Evolutionary conservation across 768 basidiomycete species (phyloP), one percentile per base, ranked within the genome.

Genomic region (Macrolepiota fuliginosa): DNA sequence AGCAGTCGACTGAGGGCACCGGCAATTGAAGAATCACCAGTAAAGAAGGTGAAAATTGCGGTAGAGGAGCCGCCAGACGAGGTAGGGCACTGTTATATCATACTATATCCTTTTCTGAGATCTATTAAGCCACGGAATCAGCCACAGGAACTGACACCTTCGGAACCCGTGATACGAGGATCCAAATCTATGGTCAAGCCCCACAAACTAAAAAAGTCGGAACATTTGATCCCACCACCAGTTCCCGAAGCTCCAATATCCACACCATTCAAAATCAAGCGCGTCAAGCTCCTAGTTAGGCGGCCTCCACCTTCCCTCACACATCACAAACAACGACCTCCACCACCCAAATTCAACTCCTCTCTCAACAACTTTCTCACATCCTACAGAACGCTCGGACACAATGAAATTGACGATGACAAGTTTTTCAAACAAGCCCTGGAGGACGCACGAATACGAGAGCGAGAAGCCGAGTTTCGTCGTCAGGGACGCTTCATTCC

Each of bases 201-300:
- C 13, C 22, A 12, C 32, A 63, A 25, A 49, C 35, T 47, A 56
- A 63, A 39, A 61, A 63, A 45, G 58, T 62, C 50, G 46, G 53
- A 40, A 52, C 63, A 36, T 32, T 62, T 22, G 59, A 61, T 39
- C 55, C 61, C 10, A 61, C 63, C 50, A 46, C 29, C 24, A 24
- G 17, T 17, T 9, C 22, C 42, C 49, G 40, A n/a, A 49, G 37
- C 56, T 19, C n/a, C 19, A 27, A 54, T 62, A 10, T 32, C 60
- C 19, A 58, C 65, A 5, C 65, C 68, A 62, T 71, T 72, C n/a
- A 74, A 75, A 32, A 79, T 91, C 61, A 86, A 82, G 69, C 85
- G 91, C 56, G 78, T 92, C 52, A 84, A 81, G 66, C 77, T 90
- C 60, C 81, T 91, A 51, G 88, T 93, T 13, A 82, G 88, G 40